Conservation (phyloP, 495 filamentous ascomycete species). For the Aspergillus carlsbadensis region DNA sequence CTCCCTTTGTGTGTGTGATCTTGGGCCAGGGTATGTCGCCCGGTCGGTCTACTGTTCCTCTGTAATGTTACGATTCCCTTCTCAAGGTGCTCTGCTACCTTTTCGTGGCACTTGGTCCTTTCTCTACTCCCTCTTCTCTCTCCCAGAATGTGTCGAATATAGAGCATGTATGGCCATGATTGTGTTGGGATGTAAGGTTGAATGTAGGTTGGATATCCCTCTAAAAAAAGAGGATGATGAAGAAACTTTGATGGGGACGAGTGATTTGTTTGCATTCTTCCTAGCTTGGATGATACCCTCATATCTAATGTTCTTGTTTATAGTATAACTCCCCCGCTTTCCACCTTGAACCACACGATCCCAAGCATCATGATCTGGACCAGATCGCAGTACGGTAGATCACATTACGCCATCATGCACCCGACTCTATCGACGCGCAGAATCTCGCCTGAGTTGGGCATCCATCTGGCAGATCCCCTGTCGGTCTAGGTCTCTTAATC, state of each 20-base stretch:
- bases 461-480: neutral
- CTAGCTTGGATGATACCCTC: slow-evolving; percentile 6
- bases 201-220: slow-evolving; percentile 20
- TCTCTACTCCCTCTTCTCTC: slow-evolving; percentile 7
- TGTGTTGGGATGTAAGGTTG: slow-evolving; percentile 12
- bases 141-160: slow-evolving; percentile 20
- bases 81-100: neutral
- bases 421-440: neutral
- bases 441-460: neutral
- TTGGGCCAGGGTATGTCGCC: slow-evolving; percentile 10
- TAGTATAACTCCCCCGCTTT: neutral
- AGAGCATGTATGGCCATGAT: slow-evolving; percentile 24
- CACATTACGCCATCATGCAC: neutral
- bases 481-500: slow-evolving; percentile 5
- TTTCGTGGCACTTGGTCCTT: slow-evolving; percentile 1
- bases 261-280: neutral
- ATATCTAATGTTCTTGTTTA: slow-evolving; percentile 12
- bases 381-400: slow-evolving; percentile 1
- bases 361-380: neutral
- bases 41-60: slow-evolving; percentile 11
- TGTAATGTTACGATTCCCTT: slow-evolving; percentile 21
- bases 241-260: neutral
- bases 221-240: slow-evolving; percentile 10
- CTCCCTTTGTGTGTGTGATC: slow-evolving; percentile 2
- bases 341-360: neutral